Evolutionary conservation across 768 basidiomycete genomes (phyloP), one percentile per base, ranked within the genome.

Genomic region (Boletus sensibilis): DNA sequence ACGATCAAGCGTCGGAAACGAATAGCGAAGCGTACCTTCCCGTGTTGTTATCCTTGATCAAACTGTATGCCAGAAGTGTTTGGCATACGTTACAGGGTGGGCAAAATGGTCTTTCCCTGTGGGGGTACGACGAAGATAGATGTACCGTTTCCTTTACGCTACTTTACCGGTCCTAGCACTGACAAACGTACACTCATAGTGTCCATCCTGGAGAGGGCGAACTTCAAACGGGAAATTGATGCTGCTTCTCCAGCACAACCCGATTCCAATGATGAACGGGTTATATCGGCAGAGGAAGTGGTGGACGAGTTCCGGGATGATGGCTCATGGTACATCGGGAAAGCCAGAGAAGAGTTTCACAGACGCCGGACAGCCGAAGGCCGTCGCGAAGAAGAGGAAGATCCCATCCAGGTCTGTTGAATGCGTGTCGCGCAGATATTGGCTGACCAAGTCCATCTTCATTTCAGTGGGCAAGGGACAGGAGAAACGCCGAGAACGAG

Each of bases 1-100:
- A 98, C 70, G 97, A 98, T 69, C 72, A 87, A 52, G 92, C 94
- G 5, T 71, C 91, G 41, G 92, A 95, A 60, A 92, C 90, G 5
- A 95, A 95, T 64, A 68, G 76, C 40, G 94, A 98, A 66, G 95
- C 94, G 0, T 94, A 92, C 67, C 75, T 98, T 23, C 94, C 96
- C 0, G 90, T 97, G 44, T 72, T 83, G 27, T 74, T 98, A 20
- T 94, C 93, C 3, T 76, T 98, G 38, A 74, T 83, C 49, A 92
- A 91, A 68, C 74, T 99, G 29, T 90, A 98, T 68, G 69, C 83
- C 10, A 85, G 87, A 18, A 95, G 92, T 65, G 74, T 93, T 48
- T 95, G 90, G 90, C 83, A 92, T 65, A 89, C 87, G 11, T 66
- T 92, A 10, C 82, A 78, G 67, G 90, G 92, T 25, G 86, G 91